Evolutionary conservation across 257 asterid species (phyloP), one percentile per base, ranked within the genome.

Genomic region (Coffea eugenioides): DNA sequence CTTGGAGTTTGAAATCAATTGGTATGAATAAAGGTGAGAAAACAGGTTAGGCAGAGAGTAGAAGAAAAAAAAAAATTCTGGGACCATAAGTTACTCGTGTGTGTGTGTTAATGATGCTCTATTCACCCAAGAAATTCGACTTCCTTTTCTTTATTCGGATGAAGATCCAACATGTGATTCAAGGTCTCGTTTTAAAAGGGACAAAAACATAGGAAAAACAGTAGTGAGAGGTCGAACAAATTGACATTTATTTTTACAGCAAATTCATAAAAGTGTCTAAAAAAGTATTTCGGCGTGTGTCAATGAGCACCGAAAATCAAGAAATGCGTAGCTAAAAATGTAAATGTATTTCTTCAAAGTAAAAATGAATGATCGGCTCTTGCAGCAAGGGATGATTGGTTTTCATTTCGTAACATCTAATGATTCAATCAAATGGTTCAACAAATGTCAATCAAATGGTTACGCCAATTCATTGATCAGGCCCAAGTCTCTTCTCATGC

Each of bases 401-500:
- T 4, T 39, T 39, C 43, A 39, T 39, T 39, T 0, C 5, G 5
- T 2, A 39, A 39, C 43, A 39, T 39, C 43, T 39, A 3, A 15
- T 20, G 20, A 31, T 31, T 57, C 20, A 57, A 18, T 14, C 61
- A 54, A 54, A 3, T 56, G 6, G 12, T 56, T 14, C 27, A 27
- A 27, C 27, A 27, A 27, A 27, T 27, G 27, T 56, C 20, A 56
- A 18, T 14, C 59, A 54, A 54, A 3, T 56, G 6, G 12, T 56
- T 14, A 45, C 31, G 49, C 41, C 20, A 76, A 46, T 79, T 70
- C 70, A 69, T 57, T 6, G 51, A 7, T 46, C 52, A 52, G 8
- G 52, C 34, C 67, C 11, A 10, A 21, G 9, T 36, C 52, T 4
- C n/a, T 74, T 80, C 64, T 80, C 79, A 57, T 80, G 79, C 82